Base-by-base conservation (phyloP, 2,329 filamentous ascomycete species). In the Epichloe sibirici region DNA sequence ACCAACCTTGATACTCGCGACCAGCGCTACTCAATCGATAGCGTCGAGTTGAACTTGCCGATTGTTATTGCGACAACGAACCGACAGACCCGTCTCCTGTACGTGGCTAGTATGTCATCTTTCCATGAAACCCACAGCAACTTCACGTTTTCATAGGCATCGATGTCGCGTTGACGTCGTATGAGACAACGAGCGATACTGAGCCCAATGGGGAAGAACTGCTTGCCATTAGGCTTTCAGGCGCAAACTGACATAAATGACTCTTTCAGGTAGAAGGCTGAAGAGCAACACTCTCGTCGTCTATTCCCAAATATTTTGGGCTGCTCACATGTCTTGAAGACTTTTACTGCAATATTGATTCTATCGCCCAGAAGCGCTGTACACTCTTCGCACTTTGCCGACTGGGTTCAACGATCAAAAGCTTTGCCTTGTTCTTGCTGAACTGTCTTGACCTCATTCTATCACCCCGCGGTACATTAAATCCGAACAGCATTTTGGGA, bases 191-290 rank as follows among this genome's bases (percentile, higher is more conserved):
- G 15, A 39, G 42, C 31, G 17, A 39, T 21, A 34, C 21, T 51
- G 45, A 34, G 48, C 52, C 44, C 39, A 34, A 51, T 9, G 44
- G 12, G 5, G 21, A 21, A 43, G 2, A 15, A 44, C 5, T 44
- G 45, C 34, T 45, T 38, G 17, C 31, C n/a, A 44, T 50, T 40
- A 39, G 52, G 52, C 52, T 35, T 48, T 54, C 34, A 51, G 48
- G 52, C 52, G 52, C 48, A 47, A 51, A 54, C 44, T 34, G 13
- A 44, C 52, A 37, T 49, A 35, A 48, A 48, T n/a, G 12, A 17
- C 17, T 45, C 12, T 45, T 35, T 17, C 21, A 45, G 52, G 45
- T 45, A 43, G 23, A 28, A 13, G 38, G 42, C 17, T 11, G 38
- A n/a, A 42, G 17, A 46, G 11, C 43, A 40, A 42, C 37, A 34